Evolutionary conservation across 495 filamentous ascomycete genomes (phyloP).

Genomic region (Podospora sp.): DNA sequence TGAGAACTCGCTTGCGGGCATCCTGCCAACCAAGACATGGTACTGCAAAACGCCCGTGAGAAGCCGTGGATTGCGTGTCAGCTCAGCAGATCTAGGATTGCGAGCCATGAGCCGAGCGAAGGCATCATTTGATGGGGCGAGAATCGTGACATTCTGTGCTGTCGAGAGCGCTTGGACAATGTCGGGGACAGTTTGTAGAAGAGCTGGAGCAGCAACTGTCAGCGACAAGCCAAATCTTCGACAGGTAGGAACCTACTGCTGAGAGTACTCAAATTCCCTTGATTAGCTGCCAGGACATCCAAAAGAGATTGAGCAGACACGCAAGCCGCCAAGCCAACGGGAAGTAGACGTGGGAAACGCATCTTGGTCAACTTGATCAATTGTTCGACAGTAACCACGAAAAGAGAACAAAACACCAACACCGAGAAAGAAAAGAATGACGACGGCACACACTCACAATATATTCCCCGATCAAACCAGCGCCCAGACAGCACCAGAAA

Average conservation of each 20-base stretch:
- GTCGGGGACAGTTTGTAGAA: slow-evolving; percentile 27
- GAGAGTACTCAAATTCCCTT: slow-evolving; percentile 43
- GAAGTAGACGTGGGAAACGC: slow-evolving; percentile 23
- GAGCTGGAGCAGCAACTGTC: slow-evolving; percentile 13
- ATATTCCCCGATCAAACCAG: neutral
- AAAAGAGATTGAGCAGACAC: slow-evolving; percentile 37
- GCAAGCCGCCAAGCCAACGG: slow-evolving; percentile 20
- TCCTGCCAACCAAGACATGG: slow-evolving; percentile 58
- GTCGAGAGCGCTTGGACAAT: slow-evolving; percentile 24
- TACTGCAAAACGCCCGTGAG: slow-evolving; percentile 56
- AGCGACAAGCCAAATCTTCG: slow-evolving; percentile 23
- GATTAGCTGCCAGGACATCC: slow-evolving; percentile 37
- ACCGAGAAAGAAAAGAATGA: neutral
- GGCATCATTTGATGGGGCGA: slow-evolving; percentile 65
- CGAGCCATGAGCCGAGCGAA: slow-evolving; percentile 45
- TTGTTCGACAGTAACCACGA: neutral
- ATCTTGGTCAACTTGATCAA: slow-evolving; percentile 22
- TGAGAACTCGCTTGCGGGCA: slow-evolving; percentile 42
- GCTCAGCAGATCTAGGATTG: slow-evolving; percentile 37
- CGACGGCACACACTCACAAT: slow-evolving; percentile 1
- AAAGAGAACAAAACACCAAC: slow-evolving; percentile 7
- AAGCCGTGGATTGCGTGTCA: slow-evolving; percentile 39
- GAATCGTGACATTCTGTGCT: slow-evolving; percentile 57
- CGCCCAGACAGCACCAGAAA: neutral
- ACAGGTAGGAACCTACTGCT: slow-evolving; percentile 30